phyloP scores from a whole-genome alignment of 306 rosid genomes.

The Cucurbita argyrosperma region DNA sequence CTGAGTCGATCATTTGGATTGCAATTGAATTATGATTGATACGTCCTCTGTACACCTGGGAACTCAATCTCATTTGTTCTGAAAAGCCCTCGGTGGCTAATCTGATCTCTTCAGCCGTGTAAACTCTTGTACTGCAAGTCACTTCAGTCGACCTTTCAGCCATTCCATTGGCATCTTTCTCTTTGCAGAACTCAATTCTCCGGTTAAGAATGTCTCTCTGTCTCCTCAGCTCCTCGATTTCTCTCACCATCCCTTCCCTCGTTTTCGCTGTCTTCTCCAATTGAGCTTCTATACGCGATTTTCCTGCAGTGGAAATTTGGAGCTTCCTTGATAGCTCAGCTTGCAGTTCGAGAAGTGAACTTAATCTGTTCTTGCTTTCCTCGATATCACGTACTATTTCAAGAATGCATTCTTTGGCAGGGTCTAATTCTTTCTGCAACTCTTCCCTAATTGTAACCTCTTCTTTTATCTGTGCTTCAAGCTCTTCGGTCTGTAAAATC shows the following conservation, averaged over 20 bases:
- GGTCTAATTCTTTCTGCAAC: conserved; percentile 19
- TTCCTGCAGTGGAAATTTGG: conserved; percentile 18
- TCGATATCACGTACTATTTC: conserved; percentile 26
- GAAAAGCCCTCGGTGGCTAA: conserved; percentile 54
- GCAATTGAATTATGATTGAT: conserved; percentile 46
- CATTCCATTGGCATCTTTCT: conserved; percentile 62
- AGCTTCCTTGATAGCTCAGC: conserved; percentile 41
- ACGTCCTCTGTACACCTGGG: conserved; percentile 39
- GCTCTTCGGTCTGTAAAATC: conserved; percentile 30
- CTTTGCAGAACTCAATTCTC: conserved; percentile 58
- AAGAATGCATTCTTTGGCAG: conserved; percentile 21
- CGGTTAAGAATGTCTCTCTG: conserved; percentile 52
- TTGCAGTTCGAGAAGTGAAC: conserved; percentile 30
- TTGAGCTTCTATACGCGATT: conserved; percentile 20
- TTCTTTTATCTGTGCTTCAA: conserved; percentile 30
- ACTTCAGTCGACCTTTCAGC: conserved; percentile 18
- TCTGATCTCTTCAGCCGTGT: conserved; percentile 39
- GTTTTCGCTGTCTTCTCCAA: conserved; percentile 24
- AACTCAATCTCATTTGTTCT: conserved; percentile 32
- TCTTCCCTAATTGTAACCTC: conserved; percentile 21
- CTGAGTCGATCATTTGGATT: conserved; percentile 29
- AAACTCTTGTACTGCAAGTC: conserved; percentile 34
- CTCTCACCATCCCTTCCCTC: conserved; percentile 31
- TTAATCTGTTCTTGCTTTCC: conserved; percentile 38
- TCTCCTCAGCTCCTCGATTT: conserved; percentile 35